Percentiles rank a stretch among this genome's conserved stretches.
Evolutionary conservation across 2,329 filamentous ascomycete genomes (phyloP).

Genomic region (Hyphodiscus sp.): DNA sequence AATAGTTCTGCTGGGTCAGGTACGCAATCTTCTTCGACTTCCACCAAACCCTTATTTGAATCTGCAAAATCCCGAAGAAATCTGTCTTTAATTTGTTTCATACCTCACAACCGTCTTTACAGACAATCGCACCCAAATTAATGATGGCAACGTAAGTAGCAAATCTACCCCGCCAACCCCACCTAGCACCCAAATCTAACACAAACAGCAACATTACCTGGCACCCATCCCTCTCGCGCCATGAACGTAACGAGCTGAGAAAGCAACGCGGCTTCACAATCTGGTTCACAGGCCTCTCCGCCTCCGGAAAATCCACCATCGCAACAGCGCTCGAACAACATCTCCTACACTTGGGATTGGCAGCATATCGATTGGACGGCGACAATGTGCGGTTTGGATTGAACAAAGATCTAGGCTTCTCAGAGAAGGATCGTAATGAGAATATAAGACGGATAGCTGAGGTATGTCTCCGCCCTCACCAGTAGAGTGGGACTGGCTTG

Average conservation of each 20-base stretch:
- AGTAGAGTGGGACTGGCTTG: background rate
- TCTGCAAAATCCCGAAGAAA: background rate
- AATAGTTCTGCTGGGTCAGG: background rate
- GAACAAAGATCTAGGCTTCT: slow-evolving; percentile 96
- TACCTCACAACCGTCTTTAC: background rate
- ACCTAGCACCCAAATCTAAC: slow-evolving; percentile 11
- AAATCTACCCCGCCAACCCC: slow-evolving; percentile 23
- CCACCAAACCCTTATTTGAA: background rate
- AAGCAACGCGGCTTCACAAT: slow-evolving; percentile 88
- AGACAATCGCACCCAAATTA: background rate
- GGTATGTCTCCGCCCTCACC: slow-evolving; percentile 31
- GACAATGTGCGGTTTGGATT: slow-evolving; percentile 98
- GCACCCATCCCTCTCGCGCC: slow-evolving; percentile 70
- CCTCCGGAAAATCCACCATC: slow-evolving; percentile 94
- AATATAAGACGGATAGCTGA: slow-evolving; percentile 97
- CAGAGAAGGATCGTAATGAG: slow-evolving; percentile 87
- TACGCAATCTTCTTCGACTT: background rate
- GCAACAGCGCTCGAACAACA: slow-evolving; percentile 96
- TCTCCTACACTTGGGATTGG: slow-evolving; percentile 75
- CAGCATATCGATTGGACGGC: slow-evolving; percentile 90
- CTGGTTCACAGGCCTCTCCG: slow-evolving; percentile 96
- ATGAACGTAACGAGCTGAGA: slow-evolving; percentile 67
- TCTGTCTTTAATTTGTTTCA: background rate
- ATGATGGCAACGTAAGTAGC: slow-evolving; percentile 26
- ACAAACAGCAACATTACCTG: slow-evolving; percentile 75